Conservation (phyloP, 306 rosid genomes). For the Rosa chinensis region DNA sequence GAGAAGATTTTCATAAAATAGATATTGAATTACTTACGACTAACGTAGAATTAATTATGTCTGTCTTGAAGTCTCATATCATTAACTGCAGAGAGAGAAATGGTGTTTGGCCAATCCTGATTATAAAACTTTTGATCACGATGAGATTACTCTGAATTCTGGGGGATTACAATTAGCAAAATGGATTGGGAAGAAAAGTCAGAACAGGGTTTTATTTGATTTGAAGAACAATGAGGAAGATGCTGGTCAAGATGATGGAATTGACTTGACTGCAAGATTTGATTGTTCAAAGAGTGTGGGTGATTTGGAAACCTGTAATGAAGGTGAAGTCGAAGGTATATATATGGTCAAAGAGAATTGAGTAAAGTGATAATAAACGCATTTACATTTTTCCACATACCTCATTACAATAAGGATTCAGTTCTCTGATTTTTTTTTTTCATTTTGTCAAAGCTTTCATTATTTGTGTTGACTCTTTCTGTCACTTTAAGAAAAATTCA, state of each 20-base stretch:
- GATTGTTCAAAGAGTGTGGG: constrained; percentile 18
- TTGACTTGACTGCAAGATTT: constrained; percentile 23
- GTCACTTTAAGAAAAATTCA: too few species aligned
- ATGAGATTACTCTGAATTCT: constrained; percentile 34
- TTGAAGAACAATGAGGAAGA: constrained; percentile 20
- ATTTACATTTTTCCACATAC: too few species aligned
- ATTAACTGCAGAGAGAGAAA: constrained; percentile 65
- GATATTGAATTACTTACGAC: not conserved
- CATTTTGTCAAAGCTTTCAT: too few species aligned
- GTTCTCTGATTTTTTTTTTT: too few species aligned
- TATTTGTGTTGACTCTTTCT: too few species aligned
- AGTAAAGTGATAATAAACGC: too few species aligned
- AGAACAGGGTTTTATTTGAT: constrained; percentile 22
- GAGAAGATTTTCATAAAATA: not conserved
- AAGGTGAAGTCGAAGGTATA: constrained; percentile 15
- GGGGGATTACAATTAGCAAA: constrained; percentile 38
- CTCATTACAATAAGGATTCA: too few species aligned
- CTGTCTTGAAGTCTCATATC: not conserved
- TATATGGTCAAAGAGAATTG: too few species aligned
- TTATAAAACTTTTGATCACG: constrained; percentile 46
- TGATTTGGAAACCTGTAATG: constrained; percentile 29
- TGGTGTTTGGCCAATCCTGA: constrained; percentile 46
- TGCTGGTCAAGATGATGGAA: constrained; percentile 29
- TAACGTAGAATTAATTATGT: not conserved
- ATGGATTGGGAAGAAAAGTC: constrained; percentile 41